These are phyloP conservation scores for Gremmenia infestans DNA, from an alignment of 2,329 filamentous ascomycete species.

Conservation along the genomic window DNA sequence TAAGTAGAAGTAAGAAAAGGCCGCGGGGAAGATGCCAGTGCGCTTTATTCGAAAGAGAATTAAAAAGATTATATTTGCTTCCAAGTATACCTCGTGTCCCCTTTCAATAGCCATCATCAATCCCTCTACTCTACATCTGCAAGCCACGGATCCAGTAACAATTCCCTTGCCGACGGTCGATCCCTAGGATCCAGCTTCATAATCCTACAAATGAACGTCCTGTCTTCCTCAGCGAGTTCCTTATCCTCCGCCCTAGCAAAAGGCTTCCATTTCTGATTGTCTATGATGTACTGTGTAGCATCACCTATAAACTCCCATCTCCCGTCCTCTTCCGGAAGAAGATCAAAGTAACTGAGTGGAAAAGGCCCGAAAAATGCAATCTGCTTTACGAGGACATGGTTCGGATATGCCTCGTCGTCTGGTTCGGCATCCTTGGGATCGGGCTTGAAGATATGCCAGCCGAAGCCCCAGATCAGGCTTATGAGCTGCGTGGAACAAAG, in stretches of 20 bases:
- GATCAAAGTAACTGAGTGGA: slow-evolving; percentile 1
- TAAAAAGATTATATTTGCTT: neutral
- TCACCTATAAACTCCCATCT: neutral
- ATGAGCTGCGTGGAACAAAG: slow-evolving; percentile 8
- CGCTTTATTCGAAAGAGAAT: no score
- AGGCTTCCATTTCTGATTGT: slow-evolving; percentile 19
- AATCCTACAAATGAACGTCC: slow-evolving; percentile 36
- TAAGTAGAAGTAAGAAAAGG: no score
- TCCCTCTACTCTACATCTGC: neutral
- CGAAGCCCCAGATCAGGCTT: slow-evolving; percentile 16
- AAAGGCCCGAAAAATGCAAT: slow-evolving; percentile 14
- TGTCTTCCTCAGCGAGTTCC: slow-evolving; percentile 32
- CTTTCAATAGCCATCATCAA: neutral
- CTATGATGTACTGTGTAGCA: slow-evolving; percentile 8
- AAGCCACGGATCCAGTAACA: slow-evolving; percentile 37
- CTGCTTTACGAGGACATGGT: slow-evolving; percentile 5
- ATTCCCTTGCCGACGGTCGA: slow-evolving; percentile 34
- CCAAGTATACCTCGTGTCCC: neutral
- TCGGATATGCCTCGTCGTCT: slow-evolving; percentile 7
- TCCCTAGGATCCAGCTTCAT: slow-evolving; percentile 42
- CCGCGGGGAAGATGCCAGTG: no score
- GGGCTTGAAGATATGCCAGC: slow-evolving; percentile 21
- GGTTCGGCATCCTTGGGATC: slow-evolving; percentile 17
- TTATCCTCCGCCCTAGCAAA: slow-evolving; percentile 20
- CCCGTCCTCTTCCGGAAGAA: neutral